A percentile compares a stretch with the other conserved stretches of the same genome.
These are phyloP conservation scores for Phytophthora europaea DNA, from an alignment of 352 stramenopile species.

Conservation along the genomic window DNA sequence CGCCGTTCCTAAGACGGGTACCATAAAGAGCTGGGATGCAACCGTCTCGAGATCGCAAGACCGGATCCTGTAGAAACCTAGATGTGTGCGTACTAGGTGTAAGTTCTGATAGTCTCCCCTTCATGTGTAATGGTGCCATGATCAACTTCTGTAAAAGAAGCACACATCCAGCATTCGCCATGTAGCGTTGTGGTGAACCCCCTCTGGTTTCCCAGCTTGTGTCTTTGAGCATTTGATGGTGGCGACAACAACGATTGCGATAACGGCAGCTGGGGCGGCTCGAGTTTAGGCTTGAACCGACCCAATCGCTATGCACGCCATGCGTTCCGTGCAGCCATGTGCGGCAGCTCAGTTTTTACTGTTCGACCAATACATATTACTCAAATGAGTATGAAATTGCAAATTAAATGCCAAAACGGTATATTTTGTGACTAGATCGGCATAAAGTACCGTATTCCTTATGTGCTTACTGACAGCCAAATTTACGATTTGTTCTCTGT, in stretches of 20 bases:
- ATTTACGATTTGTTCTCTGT: too few relatives aligned
- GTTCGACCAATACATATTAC: neutral
- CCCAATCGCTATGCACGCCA: neutral
- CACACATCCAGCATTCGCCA: neutral
- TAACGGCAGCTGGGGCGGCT: neutral
- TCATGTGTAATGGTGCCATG: neutral
- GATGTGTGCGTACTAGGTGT: neutral
- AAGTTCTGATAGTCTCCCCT: too few relatives aligned
- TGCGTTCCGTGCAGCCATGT: slow-evolving; percentile 1
- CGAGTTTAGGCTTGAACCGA: neutral
- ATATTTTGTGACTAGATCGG: too few relatives aligned
- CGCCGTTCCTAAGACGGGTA: slow-evolving; percentile 9
- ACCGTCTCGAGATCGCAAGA: too few relatives aligned
- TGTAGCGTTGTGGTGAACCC: neutral
- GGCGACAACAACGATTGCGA: neutral
- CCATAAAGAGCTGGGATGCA: too few relatives aligned
- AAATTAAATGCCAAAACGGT: too few relatives aligned
- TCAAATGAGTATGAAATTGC: too few relatives aligned
- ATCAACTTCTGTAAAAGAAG: neutral
- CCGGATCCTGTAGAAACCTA: neutral
- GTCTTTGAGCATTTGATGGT: too few relatives aligned
- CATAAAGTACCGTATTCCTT: too few relatives aligned
- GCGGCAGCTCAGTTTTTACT: slow-evolving; percentile 19
- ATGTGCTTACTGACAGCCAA: too few relatives aligned
- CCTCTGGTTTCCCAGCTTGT: too few relatives aligned